Evolutionary conservation across 2,329 filamentous ascomycete species (phyloP).

Genomic region (Lojkania enalia): DNA sequence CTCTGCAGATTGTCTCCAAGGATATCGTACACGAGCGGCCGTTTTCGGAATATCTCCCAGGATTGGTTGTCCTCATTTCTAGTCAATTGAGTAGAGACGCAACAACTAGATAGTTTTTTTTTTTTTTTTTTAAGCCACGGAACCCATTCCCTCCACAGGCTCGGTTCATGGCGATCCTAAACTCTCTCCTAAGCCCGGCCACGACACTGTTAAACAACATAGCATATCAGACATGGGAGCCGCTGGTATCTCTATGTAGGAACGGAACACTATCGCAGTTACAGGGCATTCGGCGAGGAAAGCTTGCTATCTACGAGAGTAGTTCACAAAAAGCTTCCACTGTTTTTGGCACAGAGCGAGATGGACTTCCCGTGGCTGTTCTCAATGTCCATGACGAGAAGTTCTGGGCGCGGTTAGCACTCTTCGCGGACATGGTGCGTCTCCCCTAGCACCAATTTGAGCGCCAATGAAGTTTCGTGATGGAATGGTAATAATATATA

Average conservation of each 20-base stretch:
- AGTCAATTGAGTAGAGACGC: too few species aligned
- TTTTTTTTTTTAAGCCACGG: too few species aligned
- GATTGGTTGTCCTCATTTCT: too few species aligned
- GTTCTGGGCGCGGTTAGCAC: conserved; percentile 70
- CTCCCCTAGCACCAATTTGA: too few species aligned
- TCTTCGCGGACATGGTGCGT: conserved; percentile 71
- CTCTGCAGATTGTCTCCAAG: neutral
- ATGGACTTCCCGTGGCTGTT: conserved; percentile 53
- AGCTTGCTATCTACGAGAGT: conserved; percentile 50
- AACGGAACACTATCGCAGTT: conserved; percentile 52
- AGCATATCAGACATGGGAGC: conserved; percentile 52
- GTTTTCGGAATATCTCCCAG: neutral
- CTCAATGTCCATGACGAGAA: conserved; percentile 65
- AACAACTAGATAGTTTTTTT: too few species aligned
- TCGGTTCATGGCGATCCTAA: conserved; percentile 39
- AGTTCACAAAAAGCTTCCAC: conserved; percentile 48
- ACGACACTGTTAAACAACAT: conserved; percentile 48
- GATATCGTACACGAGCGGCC: too few species aligned
- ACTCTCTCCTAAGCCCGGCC: conserved; percentile 43
- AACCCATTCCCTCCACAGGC: neutral
- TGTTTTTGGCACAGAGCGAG: conserved; percentile 48
- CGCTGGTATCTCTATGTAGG: conserved; percentile 52
- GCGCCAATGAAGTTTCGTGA: too few species aligned
- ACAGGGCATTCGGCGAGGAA: conserved; percentile 51
- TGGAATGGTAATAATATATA: too few species aligned